A percentile compares a stretch with the other conserved stretches of the same genome.
phyloP scores from a whole-genome alignment of 139 green algal species.

The Chlorella sp. region DNA sequence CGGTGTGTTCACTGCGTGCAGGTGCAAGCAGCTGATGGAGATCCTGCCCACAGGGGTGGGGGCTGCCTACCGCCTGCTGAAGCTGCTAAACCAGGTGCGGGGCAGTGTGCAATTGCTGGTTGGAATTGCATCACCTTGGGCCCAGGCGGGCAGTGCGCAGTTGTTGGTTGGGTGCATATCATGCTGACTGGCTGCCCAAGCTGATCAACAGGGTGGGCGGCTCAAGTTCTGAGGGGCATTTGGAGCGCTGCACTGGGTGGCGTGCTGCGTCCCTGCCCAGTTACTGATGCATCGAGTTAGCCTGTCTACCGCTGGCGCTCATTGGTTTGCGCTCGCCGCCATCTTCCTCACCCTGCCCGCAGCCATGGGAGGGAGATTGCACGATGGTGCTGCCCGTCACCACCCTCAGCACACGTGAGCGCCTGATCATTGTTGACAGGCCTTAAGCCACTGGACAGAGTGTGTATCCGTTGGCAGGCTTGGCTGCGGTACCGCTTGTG shows the following conservation, averaged over 20 bases:
- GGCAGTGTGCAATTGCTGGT: background rate
- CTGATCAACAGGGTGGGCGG: background rate
- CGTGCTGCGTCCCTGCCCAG: too few relatives aligned
- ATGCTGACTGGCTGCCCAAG: background rate
- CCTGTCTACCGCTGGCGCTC: too few relatives aligned
- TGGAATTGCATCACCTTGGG: too few relatives aligned
- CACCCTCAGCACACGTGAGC: constrained; percentile 14
- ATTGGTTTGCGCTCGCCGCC: background rate
- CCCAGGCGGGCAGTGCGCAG: background rate
- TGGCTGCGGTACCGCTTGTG: constrained; percentile 77
- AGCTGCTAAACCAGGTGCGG: constrained; percentile 42
- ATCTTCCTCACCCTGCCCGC: background rate
- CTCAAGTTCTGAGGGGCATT: too few relatives aligned
- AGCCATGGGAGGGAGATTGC: constrained; percentile 94
- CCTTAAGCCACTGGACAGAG: constrained; percentile 87
- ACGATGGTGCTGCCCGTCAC: constrained; percentile 83
- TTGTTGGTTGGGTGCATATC: background rate
- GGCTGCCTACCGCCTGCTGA: constrained; percentile 30
- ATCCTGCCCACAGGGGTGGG: constrained; percentile 31
- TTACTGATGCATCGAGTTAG: too few relatives aligned
- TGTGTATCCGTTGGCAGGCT: constrained; percentile 57
- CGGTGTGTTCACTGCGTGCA: background rate
- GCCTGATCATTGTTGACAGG: constrained; percentile 70
- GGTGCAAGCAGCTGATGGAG: constrained; percentile 51
- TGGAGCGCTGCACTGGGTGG: too few relatives aligned